Conservation (phyloP, 768 basidiomycete genomes). For the Xerocomellus amylosporus region DNA sequence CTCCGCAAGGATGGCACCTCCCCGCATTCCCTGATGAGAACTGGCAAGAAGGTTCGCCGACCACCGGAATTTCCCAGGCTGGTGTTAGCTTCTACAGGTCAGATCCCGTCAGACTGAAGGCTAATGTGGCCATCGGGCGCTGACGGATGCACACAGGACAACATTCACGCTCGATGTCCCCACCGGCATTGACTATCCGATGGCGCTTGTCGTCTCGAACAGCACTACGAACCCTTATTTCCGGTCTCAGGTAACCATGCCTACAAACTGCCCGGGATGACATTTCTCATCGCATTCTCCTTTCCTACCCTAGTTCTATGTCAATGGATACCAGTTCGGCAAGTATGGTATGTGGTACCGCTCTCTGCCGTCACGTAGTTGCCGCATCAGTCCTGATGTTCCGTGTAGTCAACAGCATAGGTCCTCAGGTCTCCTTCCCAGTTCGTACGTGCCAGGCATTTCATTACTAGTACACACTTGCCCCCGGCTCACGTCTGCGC, state of each 20-base stretch:
- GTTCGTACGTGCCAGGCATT: slow-evolving; percentile 18
- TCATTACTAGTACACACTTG: background rate
- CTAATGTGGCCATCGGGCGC: background rate
- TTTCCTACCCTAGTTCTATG: slow-evolving; percentile 17
- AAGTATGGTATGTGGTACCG: slow-evolving; percentile 19
- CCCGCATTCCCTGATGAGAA: slow-evolving; percentile 49
- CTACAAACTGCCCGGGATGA: background rate
- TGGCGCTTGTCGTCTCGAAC: slow-evolving; percentile 45
- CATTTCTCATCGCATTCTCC: background rate
- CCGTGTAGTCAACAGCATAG: slow-evolving; percentile 22
- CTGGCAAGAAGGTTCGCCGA: slow-evolving; percentile 45
- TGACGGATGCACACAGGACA: slow-evolving; percentile 16
- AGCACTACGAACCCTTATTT: slow-evolving; percentile 43
- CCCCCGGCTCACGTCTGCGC: slow-evolving; percentile 5
- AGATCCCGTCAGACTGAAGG: background rate
- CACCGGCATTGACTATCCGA: slow-evolving; percentile 46
- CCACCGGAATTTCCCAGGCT: slow-evolving; percentile 38
- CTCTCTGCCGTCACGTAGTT: too few relatives aligned
- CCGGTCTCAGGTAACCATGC: slow-evolving; percentile 30
- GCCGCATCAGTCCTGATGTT: background rate
- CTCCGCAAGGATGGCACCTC: slow-evolving; percentile 47
- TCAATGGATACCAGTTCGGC: slow-evolving; percentile 28
- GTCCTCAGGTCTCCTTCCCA: slow-evolving; percentile 25
- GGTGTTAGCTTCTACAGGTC: slow-evolving; percentile 51
- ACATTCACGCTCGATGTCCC: slow-evolving; percentile 45